These are phyloP conservation scores for Diutina pseudorugosa DNA, from an alignment of 1,139 yeast species.

Conservation along the genomic window DNA sequence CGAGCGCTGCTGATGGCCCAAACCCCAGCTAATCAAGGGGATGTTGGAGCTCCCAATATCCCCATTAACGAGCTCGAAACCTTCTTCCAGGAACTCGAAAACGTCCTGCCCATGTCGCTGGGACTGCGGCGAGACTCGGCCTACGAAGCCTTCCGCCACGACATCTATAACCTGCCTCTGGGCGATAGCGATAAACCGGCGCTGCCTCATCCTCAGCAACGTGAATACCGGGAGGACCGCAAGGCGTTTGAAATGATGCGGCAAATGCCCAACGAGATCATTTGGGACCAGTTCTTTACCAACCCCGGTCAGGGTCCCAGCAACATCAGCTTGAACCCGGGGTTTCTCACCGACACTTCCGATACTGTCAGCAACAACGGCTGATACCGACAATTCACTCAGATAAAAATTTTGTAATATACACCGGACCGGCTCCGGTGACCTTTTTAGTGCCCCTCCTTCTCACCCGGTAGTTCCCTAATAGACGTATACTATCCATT, in stretches of 20 bases:
- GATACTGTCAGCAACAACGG: neutral
- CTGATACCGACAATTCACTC: too few species aligned
- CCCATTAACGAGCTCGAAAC: slow-evolving; percentile 18
- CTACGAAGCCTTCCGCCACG: slow-evolving; percentile 2
- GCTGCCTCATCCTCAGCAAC: neutral
- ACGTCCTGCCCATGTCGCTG: slow-evolving; percentile 15
- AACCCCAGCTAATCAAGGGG: neutral
- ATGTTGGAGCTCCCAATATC: neutral
- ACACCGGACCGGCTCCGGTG: neutral
- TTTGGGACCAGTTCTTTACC: slow-evolving; percentile 69
- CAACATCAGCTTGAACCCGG: neutral
- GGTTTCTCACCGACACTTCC: neutral
- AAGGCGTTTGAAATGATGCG: slow-evolving; percentile 41
- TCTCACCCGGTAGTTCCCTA: too few species aligned
- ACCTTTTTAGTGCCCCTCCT: too few species aligned
- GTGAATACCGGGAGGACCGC: slow-evolving; percentile 9
- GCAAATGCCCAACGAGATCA: slow-evolving; percentile 56
- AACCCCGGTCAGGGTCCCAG: slow-evolving; percentile 5
- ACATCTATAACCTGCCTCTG: neutral
- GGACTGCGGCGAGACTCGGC: slow-evolving; percentile 2
- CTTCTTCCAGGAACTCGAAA: slow-evolving; percentile 33
- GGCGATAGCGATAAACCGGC: neutral
- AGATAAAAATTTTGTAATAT: neutral
- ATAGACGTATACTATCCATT: too few species aligned
- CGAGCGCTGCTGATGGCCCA: neutral